These are phyloP conservation scores for Pulveroboletus sp. DNA, from an alignment of 768 basidiomycete genomes.

Conservation along the genomic window DNA sequence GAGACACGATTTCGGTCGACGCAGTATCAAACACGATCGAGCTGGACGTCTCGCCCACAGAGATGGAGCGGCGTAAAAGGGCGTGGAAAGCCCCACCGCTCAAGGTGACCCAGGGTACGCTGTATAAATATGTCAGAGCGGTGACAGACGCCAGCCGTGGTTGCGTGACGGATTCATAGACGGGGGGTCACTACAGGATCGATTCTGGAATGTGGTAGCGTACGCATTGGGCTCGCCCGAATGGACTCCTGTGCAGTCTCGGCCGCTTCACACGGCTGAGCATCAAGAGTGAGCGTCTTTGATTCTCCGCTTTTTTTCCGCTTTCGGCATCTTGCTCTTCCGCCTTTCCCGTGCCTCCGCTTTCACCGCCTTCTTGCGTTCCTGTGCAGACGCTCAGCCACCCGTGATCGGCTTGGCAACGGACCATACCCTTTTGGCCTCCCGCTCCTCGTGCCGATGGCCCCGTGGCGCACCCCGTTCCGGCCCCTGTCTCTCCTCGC, in stretches of 20 bases:
- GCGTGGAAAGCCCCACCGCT: constrained; percentile 83
- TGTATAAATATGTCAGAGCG: constrained; percentile 84
- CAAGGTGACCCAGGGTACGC: constrained; percentile 75
- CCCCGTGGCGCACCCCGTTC: constrained; percentile 67
- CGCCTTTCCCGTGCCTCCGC: constrained; percentile 83
- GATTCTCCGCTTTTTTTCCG: constrained; percentile 85
- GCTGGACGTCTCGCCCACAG: constrained; percentile 70
- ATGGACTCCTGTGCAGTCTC: no score
- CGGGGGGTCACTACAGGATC: constrained; percentile 4
- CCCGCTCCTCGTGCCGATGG: constrained; percentile 89
- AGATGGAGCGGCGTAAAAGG: constrained; percentile 65
- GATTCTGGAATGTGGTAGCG: constrained; percentile 6
- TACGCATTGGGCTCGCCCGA: background rate
- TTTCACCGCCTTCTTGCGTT: constrained; percentile 87
- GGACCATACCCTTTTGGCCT: constrained; percentile 74
- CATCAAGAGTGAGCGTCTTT: constrained; percentile 40
- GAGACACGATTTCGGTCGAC: constrained; percentile 84
- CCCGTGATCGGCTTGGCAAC: constrained; percentile 4
- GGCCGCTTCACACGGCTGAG: constrained; percentile 13
- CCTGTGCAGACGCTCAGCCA: constrained; percentile 42
- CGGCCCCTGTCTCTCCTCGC: constrained; percentile 31
- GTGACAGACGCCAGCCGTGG: constrained; percentile 91
- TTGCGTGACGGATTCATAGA: constrained; percentile 82
- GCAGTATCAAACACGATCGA: constrained; percentile 83
- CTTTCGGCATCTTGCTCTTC: constrained; percentile 92